These are phyloP conservation scores for Neurospora cerealis DNA, from an alignment of 495 filamentous ascomycete genomes.

Conservation along the genomic window DNA sequence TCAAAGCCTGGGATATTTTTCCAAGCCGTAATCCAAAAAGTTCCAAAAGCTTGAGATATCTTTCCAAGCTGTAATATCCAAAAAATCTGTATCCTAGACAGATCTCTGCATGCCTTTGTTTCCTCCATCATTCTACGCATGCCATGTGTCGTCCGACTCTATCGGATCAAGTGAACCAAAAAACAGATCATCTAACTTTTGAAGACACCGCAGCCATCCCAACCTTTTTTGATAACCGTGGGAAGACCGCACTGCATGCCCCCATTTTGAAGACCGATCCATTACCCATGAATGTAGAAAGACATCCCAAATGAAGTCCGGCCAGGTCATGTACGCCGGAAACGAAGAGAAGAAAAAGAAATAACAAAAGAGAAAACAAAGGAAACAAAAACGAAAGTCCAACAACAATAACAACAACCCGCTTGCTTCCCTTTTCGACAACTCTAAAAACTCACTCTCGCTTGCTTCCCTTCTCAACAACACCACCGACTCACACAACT, in stretches of 20 bases:
- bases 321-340: neutral
- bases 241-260: neutral
- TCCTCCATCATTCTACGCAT: neutral
- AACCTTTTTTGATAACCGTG: neutral
- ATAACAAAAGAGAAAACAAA: neutral
- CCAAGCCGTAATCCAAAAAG: neutral
- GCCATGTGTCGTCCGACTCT: neutral
- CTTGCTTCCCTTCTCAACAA: neutral
- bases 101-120: neutral
- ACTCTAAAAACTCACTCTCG: neutral
- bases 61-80: neutral
- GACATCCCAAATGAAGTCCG: neutral
- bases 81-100: neutral
- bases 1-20: neutral
- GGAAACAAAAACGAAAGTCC: neutral
- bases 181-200: neutral
- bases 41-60: neutral
- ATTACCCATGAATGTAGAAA: neutral
- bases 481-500: neutral
- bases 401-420: neutral
- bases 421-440: neutral
- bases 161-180: neutral
- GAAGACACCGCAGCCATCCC: neutral
- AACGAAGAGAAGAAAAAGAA: neutral
- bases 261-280: neutral